A percentile compares a stretch with the other conserved stretches of the same genome.
Evolutionary conservation across 2,329 filamentous ascomycete genomes (phyloP).

Genomic region (Trichophyton simii): DNA sequence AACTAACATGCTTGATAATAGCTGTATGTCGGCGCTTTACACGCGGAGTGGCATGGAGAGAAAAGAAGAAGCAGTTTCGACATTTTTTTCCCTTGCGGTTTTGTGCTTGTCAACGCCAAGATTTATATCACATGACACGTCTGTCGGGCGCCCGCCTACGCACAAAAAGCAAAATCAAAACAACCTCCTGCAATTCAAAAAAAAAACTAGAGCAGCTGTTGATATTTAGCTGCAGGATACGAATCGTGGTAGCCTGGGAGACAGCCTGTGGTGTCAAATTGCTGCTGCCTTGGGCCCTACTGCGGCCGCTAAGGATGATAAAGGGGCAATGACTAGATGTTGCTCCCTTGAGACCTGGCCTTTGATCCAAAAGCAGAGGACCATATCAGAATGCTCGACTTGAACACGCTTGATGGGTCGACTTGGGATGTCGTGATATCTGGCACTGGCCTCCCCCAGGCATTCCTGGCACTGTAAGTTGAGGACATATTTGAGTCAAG

Average conservation of each 20-base stretch:
- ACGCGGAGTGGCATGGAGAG: conserved; percentile 28
- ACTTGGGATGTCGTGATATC: conserved; percentile 69
- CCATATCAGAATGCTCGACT: conserved; percentile 25
- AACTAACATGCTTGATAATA: conserved; percentile 17
- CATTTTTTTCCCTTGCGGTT: neutral
- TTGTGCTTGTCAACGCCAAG: neutral
- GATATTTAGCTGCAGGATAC: neutral
- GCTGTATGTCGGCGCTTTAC: conserved; percentile 30
- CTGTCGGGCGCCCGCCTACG: neutral
- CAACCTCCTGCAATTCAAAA: neutral
- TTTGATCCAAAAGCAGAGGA: neutral
- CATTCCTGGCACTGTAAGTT: conserved; percentile 62
- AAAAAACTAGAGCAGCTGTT: neutral
- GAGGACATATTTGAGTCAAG: conserved; percentile 8
- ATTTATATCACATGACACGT: conserved; percentile 1
- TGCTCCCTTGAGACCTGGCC: neutral
- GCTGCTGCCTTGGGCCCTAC: neutral
- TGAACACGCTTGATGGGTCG: conserved; percentile 64
- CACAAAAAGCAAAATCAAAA: neutral
- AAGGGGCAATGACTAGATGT: neutral
- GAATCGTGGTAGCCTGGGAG: neutral
- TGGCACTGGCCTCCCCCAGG: conserved; percentile 66
- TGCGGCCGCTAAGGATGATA: neutral
- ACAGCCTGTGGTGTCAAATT: neutral
- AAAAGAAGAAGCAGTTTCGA: conserved; percentile 13